Evolutionary conservation across 208 protist genomes (phyloP).

Genomic region (Phytomonas francai): DNA sequence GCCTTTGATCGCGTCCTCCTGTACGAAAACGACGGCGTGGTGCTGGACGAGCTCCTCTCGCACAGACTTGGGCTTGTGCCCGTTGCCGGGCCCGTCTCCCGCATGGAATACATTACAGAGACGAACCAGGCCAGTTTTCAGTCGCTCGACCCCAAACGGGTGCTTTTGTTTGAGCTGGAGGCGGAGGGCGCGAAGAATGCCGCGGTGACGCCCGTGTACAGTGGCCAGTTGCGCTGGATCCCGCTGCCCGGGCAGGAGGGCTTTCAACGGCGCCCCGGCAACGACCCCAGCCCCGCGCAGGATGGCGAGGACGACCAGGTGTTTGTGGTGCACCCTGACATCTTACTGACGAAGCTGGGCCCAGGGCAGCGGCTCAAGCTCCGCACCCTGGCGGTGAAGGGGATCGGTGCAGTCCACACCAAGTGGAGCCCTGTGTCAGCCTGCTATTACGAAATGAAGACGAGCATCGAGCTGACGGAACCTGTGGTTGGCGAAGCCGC

Average conservation of each 20-base stretch:
- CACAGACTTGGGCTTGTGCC: slow-evolving; percentile 97
- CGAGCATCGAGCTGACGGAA: slow-evolving; percentile 82
- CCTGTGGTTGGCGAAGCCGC: slow-evolving; percentile 68
- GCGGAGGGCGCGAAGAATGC: slow-evolving; percentile 57
- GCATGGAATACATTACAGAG: slow-evolving; percentile 84
- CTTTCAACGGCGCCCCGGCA: slow-evolving; percentile 8
- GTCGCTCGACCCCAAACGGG: slow-evolving; percentile 57
- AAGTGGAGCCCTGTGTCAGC: slow-evolving; percentile 98
- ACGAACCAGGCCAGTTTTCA: slow-evolving; percentile 32
- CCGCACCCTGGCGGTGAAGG: slow-evolving; percentile 91
- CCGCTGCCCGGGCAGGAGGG: slow-evolving; percentile 83
- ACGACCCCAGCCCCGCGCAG: background rate
- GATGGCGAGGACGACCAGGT: slow-evolving; percentile 19
- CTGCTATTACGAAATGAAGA: slow-evolving; percentile 95
- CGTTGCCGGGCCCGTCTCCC: slow-evolving; percentile 92
- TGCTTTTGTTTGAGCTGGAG: slow-evolving; percentile 79
- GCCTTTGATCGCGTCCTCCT: slow-evolving; percentile 97
- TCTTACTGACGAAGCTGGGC: slow-evolving; percentile 96
- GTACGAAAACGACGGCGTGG: slow-evolving; percentile 96
- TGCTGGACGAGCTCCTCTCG: slow-evolving; percentile 96
- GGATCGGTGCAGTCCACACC: slow-evolving; percentile 94
- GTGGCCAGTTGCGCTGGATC: slow-evolving; percentile 87
- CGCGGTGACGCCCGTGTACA: slow-evolving; percentile 80
- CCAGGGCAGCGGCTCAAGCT: slow-evolving; percentile 94
- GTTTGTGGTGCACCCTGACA: slow-evolving; percentile 95